These are phyloP conservation scores for Dittrichia graveolens DNA, from an alignment of 129 eudicot genomes.

Conservation along the genomic window DNA sequence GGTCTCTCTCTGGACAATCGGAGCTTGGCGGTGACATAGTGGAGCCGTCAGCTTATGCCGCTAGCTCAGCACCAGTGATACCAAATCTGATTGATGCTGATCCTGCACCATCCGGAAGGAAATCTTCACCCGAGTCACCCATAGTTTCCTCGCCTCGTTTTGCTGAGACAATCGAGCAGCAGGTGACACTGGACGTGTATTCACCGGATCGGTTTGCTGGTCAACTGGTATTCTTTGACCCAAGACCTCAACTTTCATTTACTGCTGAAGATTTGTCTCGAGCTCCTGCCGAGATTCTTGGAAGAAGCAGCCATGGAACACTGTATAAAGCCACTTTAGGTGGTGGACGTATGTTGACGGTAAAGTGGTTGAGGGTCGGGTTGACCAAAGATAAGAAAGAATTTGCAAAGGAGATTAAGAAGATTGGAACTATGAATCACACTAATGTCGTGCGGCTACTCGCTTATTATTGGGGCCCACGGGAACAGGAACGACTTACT, in stretches of 20 bases:
- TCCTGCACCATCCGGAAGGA: constrained; percentile 71
- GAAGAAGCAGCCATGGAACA: constrained; percentile 98
- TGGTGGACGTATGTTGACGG: constrained; percentile 83
- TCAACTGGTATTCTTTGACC: constrained; percentile 76
- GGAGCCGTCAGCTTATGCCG: constrained; percentile 39
- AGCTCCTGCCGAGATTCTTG: constrained; percentile 98
- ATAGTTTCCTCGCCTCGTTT: constrained; percentile 76
- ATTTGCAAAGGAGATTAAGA: constrained; percentile 91
- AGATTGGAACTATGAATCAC: constrained; percentile 77
- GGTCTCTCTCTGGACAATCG: constrained; percentile 75
- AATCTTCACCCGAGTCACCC: constrained; percentile 82
- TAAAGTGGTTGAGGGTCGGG: constrained; percentile 96
- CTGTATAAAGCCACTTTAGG: constrained; percentile 88
- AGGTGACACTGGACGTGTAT: constrained; percentile 73
- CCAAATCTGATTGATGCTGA: constrained; percentile 51
- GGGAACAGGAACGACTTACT: constrained; percentile 95
- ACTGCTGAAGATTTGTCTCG: constrained; percentile 94
- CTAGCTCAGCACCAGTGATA: constrained; percentile 43
- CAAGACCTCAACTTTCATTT: constrained; percentile 55
- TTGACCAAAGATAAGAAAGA: constrained; percentile 92
- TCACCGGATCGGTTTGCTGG: constrained; percentile 98
- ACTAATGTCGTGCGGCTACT: constrained; percentile 70
- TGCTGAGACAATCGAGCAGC: constrained; percentile 65
- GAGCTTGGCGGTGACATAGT: constrained; percentile 56
- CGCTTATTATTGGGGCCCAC: constrained; percentile 99